Evolutionary conservation across 2,329 filamentous ascomycete genomes (phyloP), one percentile per base, ranked within the genome.

Genomic region (Pseudogymnoascus sp.): DNA sequence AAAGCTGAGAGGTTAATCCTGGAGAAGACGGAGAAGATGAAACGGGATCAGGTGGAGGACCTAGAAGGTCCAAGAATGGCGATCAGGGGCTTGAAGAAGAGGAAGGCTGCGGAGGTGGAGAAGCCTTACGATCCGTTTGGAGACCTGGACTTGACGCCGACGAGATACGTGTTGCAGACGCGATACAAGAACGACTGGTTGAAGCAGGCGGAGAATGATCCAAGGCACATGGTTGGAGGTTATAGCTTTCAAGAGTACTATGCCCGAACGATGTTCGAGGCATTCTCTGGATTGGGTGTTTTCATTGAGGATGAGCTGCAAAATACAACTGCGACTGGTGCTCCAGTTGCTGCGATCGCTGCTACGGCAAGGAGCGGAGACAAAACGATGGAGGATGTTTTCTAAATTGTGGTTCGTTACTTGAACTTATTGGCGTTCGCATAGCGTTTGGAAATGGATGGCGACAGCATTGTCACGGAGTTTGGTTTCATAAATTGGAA

Each of bases 101-200:
- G 76, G 69, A 78, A 82, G 64, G 80, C 81, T 2, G 82, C 84
- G 1, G 83, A 83, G 36, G 83, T 83, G 5, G 86, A 91, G 70
- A 86, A 87, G 64, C 87, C 91, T 0, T 97, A 96, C 77, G 92
- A 97, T 77, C 89, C 93, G 0, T 96, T 95, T 73, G 91, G 86
- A 40, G 95, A 91, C 0, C 77, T 93, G 66, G 77, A 83, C 57
- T 83, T 93, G 61, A 80, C 80, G 23, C 84, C 86, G 21, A 81
- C 88, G 69, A 88, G 93, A 69, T 93, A 91, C 71, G 79, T 82
- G 9, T 72, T 96, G 38, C 83, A 87, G 67, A 82, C 84, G 60
- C 78, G 82, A 44, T 96, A 97, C 74, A 83, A 87, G 44, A 91
- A 90, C 72, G 83, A 88, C 57, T 91, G 87, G 80, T 79, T 96